phyloP scores from a whole-genome alignment of 2,329 filamentous ascomycete species.

The Neofusicoccum laricinum region DNA sequence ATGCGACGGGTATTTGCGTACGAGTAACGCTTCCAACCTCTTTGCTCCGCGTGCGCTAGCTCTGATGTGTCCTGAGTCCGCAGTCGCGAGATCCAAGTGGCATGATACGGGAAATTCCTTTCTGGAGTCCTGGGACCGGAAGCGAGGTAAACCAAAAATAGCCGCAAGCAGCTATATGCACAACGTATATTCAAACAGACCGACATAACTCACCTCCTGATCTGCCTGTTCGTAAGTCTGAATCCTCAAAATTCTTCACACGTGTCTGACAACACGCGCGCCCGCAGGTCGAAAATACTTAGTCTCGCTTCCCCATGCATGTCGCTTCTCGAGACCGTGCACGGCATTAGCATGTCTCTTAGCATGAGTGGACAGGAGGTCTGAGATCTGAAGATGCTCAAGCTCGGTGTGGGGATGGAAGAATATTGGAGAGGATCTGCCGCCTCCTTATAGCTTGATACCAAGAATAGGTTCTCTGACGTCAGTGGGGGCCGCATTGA shows the following conservation, averaged over 20 bases:
- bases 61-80: neutral
- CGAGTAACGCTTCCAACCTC: neutral
- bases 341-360: constrained; percentile 7
- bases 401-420: neutral
- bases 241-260: neutral
- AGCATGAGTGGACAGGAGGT: neutral
- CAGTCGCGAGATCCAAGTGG: neutral
- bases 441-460: constrained; percentile 4
- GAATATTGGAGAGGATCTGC: constrained; percentile 1
- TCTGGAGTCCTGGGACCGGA: neutral
- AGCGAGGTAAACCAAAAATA: neutral
- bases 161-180: neutral
- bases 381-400: neutral
- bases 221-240: neutral
- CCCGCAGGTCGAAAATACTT: neutral
- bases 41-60: neutral
- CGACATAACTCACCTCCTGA: neutral
- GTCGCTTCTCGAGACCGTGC: constrained; percentile 1
- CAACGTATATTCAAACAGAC: neutral
- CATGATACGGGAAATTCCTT: neutral
- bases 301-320: neutral
- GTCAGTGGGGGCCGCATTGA: neutral
- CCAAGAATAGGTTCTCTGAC: constrained; percentile 2
- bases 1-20: neutral
- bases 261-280: neutral